phyloP scores from a whole-genome alignment of 2,329 filamentous ascomycete species.

The Xylariales sp. region DNA sequence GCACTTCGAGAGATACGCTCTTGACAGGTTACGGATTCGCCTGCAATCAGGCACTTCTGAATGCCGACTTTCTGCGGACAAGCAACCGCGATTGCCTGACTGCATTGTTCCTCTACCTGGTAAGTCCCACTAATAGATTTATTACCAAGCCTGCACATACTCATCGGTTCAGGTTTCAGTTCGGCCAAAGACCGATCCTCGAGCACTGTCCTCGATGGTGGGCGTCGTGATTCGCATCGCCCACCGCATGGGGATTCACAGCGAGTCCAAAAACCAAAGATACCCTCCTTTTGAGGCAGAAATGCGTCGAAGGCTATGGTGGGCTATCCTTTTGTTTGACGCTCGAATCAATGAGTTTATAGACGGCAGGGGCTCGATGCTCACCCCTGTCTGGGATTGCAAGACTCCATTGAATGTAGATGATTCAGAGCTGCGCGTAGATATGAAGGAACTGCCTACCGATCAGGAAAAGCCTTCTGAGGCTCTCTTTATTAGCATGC shows the following conservation, averaged over 20 bases:
- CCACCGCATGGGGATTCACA: slow-evolving; percentile 50
- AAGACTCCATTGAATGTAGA: slow-evolving; percentile 36
- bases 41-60: slow-evolving; percentile 49
- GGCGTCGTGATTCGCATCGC: slow-evolving; percentile 52
- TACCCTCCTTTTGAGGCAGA: slow-evolving; percentile 45
- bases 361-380: slow-evolving; percentile 23
- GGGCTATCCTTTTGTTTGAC: slow-evolving; percentile 55
- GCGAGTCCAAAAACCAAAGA: slow-evolving; percentile 30
- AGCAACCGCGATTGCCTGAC: slow-evolving; percentile 50
- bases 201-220: slow-evolving; percentile 47
- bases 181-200: slow-evolving; percentile 36
- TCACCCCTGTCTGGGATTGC: slow-evolving; percentile 37
- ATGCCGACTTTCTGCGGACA: slow-evolving; percentile 44
- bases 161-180: slow-evolving; percentile 39
- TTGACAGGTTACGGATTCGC: slow-evolving; percentile 40
- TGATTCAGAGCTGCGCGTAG: slow-evolving; percentile 39
- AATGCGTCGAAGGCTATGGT: slow-evolving; percentile 59
- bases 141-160: neutral
- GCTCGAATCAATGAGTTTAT: slow-evolving; percentile 49
- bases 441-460: slow-evolving; percentile 30
- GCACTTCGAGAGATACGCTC: slow-evolving; percentile 33
- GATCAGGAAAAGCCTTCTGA: slow-evolving; percentile 30
- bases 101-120: slow-evolving; percentile 51
- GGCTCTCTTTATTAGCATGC: slow-evolving; percentile 34
- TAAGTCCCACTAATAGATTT: slow-evolving; percentile 23